Conservation (phyloP, 2,329 filamentous ascomycete species). For the Bertia moriformis region DNA sequence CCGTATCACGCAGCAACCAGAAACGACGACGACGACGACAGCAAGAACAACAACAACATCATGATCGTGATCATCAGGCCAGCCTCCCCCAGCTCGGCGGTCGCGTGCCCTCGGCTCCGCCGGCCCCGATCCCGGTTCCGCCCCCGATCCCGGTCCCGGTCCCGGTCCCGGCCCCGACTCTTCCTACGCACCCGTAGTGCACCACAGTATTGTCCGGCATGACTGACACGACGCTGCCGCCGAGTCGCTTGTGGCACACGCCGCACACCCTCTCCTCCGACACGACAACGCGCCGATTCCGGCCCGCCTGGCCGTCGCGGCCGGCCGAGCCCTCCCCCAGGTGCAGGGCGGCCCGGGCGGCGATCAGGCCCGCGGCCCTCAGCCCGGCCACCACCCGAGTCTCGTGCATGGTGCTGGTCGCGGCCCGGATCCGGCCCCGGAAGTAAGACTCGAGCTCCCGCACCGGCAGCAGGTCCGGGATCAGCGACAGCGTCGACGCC, state of each 20-base stretch:
- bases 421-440: slow-evolving; percentile 72
- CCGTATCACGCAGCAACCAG: no score
- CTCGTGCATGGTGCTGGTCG: slow-evolving; percentile 70
- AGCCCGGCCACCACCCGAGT: slow-evolving; percentile 64
- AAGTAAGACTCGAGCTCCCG: slow-evolving; percentile 79
- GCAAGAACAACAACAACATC: slow-evolving; percentile 4
- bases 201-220: slow-evolving; percentile 71
- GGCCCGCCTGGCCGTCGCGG: slow-evolving; percentile 33
- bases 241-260: slow-evolving; percentile 84
- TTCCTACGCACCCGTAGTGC: slow-evolving; percentile 63
- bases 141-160: no score
- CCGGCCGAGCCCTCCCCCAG: slow-evolving; percentile 52
- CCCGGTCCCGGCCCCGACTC: no score
- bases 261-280: slow-evolving; percentile 79
- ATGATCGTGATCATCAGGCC: slow-evolving; percentile 8
- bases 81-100: slow-evolving; percentile 7
- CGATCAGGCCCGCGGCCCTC: slow-evolving; percentile 65
- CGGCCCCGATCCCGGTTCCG: slow-evolving; percentile 14
- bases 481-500: slow-evolving; percentile 68
- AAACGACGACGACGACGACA: slow-evolving; percentile 3
- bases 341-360: slow-evolving; percentile 57
- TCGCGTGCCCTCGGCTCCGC: slow-evolving; percentile 19
- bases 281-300: slow-evolving; percentile 59
- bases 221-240: slow-evolving; percentile 79
- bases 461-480: slow-evolving; percentile 68